Evolutionary conservation across 2,329 filamentous ascomycete species (phyloP).

Genomic region (Daldinia eschscholtzii): DNA sequence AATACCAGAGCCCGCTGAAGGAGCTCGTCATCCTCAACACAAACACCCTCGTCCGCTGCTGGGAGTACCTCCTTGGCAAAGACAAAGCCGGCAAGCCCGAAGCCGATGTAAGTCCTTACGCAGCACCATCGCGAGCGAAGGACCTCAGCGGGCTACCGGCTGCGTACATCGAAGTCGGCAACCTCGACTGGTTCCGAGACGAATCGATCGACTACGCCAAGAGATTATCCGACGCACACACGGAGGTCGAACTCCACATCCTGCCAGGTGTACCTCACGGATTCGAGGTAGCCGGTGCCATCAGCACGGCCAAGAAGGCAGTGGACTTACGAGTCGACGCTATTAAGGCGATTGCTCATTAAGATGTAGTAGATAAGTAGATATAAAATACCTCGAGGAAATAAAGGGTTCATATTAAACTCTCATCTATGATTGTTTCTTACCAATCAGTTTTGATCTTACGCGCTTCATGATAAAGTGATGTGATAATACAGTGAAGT

Average conservation of each 20-base stretch:
- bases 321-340: constrained; percentile 35
- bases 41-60: constrained; percentile 36
- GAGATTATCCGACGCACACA: constrained; percentile 43
- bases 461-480: neutral
- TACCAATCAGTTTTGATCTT: neutral
- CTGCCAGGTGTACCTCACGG: constrained; percentile 48
- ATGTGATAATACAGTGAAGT: neutral
- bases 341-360: constrained; percentile 32
- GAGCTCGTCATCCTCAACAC: constrained; percentile 32
- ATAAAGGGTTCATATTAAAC: neutral
- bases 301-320: constrained; percentile 33
- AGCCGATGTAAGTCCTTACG: constrained; percentile 43
- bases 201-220: constrained; percentile 46
- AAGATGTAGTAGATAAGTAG: neutral
- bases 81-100: constrained; percentile 33
- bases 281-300: constrained; percentile 40
- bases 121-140: constrained; percentile 44
- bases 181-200: constrained; percentile 47
- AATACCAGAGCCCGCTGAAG: constrained; percentile 23
- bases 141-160: constrained; percentile 47
- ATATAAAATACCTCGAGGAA: neutral
- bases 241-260: constrained; percentile 48
- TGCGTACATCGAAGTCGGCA: constrained; percentile 49
- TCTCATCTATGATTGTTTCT: neutral
- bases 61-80: constrained; percentile 42